Evolutionary conservation across 2,329 filamentous ascomycete species (phyloP), one percentile per base, ranked within the genome.

Genomic region (Aspergillus caelatus): DNA sequence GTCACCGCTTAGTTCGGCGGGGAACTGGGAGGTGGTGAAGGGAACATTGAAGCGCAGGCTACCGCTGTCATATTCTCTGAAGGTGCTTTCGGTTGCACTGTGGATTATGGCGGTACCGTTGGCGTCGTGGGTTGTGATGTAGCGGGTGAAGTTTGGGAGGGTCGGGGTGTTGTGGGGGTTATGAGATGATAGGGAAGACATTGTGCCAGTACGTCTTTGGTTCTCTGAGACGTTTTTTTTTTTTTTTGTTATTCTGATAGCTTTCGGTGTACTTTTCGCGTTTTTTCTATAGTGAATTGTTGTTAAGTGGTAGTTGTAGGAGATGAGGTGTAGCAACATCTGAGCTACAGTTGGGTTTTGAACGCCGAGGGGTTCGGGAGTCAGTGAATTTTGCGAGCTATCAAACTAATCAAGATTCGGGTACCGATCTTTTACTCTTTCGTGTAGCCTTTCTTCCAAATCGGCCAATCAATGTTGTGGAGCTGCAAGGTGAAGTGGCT

Each of bases 21-120:
- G 77, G 63, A 78, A 78, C 14, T 74, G 48, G 2, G 74, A 76
- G 8, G 79, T 80, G 1, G 78, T 80, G 67, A 80, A 81, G 58
- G 77, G 67, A 10, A 80, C 75, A 45, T 74, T 76, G 70, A 81
- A 81, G 30, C 71, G 76, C 72, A 80, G 75, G 5, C 67, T 66
- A 34, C 67, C 66, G 46, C 72, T 68, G 10, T 74, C 71, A 53
- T 71, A 68, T 4, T 69, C 57, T 10, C 63, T 68, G 75, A 75
- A 80, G 23, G 69, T 48, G 7, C 65, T 73, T 0, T 71, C 67
- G 4, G 67, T 70, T 8, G 74, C 71, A 19, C 74, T 74, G 39
- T 78, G 73, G 34, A 81, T 66, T 28, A 78, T 73, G n/a, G 79
- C 78, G 57, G 75, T 72, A 14, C 77, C 79, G 0, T 66, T 43